phyloP scores from a whole-genome alignment of 2,329 filamentous ascomycete species.

The Fusarium sp. region DNA sequence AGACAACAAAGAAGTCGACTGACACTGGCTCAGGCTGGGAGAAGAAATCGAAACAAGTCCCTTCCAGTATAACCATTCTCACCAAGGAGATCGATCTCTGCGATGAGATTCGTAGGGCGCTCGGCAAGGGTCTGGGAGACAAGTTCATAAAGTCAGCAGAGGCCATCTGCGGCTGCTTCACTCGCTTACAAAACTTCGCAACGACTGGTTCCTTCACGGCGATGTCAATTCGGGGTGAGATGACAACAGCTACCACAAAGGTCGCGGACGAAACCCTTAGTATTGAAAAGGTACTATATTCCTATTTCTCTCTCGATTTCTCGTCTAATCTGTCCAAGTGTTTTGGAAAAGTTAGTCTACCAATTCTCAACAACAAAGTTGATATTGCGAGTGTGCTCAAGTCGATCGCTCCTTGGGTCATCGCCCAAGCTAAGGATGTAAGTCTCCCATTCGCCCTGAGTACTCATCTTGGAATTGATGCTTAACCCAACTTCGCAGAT shows the following conservation, averaged over 20 bases:
- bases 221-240: background rate
- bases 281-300: background rate
- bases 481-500: background rate
- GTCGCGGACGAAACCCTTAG: fast-evolving
- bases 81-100: background rate
- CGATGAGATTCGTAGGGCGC: background rate
- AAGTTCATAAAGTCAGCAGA: background rate
- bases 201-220: background rate
- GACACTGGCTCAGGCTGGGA: background rate
- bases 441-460: fast-evolving
- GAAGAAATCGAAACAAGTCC: background rate
- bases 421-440: background rate
- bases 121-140: fast-evolving
- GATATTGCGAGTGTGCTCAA: background rate
- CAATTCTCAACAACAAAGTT: background rate
- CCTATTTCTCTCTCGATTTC: background rate
- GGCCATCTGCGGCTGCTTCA: background rate
- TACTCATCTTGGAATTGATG: fast-evolving
- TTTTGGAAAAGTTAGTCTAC: background rate
- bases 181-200: background rate
- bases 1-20: fast-evolving
- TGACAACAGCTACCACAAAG: background rate
- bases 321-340: background rate
- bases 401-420: background rate
- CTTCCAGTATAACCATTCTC: background rate